Percentiles rank a stretch among this genome's conserved stretches.
These are phyloP conservation scores for Penstemon barbatus DNA, from an alignment of 257 asterid genomes.

Conservation along the genomic window DNA sequence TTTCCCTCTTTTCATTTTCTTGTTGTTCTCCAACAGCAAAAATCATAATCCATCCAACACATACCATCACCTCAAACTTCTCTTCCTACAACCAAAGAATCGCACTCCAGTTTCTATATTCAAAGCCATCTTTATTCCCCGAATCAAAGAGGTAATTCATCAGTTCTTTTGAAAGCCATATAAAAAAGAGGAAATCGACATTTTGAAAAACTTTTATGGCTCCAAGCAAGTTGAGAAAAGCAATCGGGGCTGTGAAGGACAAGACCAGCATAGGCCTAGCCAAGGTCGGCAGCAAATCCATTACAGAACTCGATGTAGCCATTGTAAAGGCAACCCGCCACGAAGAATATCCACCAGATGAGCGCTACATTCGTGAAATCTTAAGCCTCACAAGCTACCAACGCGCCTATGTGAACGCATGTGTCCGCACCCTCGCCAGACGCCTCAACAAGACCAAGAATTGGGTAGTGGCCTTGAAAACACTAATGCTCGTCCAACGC, in stretches of 20 bases:
- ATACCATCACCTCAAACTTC: neutral
- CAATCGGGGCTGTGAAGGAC: conserved; percentile 95
- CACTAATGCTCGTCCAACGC: conserved; percentile 82
- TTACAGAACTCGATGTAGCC: conserved; percentile 89
- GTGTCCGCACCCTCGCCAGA: conserved; percentile 70
- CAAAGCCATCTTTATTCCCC: no score
- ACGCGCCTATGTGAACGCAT: conserved; percentile 68
- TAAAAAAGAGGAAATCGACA: neutral
- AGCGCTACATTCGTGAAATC: conserved; percentile 74
- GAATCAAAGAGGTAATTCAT: neutral
- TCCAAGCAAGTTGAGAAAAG: conserved; percentile 81
- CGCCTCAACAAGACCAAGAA: conserved; percentile 85
- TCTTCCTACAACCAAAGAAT: neutral
- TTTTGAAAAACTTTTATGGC: conserved; percentile 42
- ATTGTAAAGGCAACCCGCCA: conserved; percentile 95
- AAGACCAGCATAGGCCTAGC: conserved; percentile 89
- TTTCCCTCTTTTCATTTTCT: conserved; percentile 6
- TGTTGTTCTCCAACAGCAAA: neutral
- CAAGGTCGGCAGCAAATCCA: conserved; percentile 70
- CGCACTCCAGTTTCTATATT: neutral
- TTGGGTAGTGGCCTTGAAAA: conserved; percentile 91
- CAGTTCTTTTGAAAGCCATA: neutral
- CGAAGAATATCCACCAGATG: conserved; percentile 93
- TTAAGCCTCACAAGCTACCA: conserved; percentile 75
- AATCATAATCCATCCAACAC: neutral